A percentile compares a stretch with the other conserved stretches of the same genome.
Evolutionary conservation across 179 eudicot species (phyloP).

Genomic region (Pouteria campechiana): DNA sequence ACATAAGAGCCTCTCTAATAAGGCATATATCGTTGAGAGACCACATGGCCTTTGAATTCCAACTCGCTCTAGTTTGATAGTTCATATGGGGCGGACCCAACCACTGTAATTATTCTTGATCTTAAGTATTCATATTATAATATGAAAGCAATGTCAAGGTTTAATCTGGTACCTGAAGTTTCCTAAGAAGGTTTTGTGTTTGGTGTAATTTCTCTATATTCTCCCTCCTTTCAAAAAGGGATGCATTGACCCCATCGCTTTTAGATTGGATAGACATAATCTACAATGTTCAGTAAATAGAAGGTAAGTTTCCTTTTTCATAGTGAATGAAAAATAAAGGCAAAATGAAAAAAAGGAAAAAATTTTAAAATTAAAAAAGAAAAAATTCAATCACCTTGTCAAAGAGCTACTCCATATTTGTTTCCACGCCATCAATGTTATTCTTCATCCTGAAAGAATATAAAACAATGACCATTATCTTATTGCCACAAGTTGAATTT

Average conservation of each 20-base stretch:
- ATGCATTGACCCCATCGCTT: slow-evolving; percentile 94
- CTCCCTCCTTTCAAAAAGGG: slow-evolving; percentile 90
- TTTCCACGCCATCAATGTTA: slow-evolving; percentile 92
- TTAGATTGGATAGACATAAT: slow-evolving; percentile 90
- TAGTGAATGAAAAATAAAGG: too few relatives aligned
- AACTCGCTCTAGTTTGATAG: too few relatives aligned
- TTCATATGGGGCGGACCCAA: too few relatives aligned
- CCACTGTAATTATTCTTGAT: too few relatives aligned
- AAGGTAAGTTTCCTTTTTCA: neutral
- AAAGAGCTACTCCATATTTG: slow-evolving; percentile 95
- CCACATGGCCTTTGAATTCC: too few relatives aligned
- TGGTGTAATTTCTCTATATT: slow-evolving; percentile 95
- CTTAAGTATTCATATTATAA: too few relatives aligned
- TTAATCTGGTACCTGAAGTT: slow-evolving; percentile 75
- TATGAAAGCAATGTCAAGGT: too few relatives aligned
- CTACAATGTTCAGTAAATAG: slow-evolving; percentile 23
- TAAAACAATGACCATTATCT: slow-evolving; percentile 1
- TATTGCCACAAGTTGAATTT: too few relatives aligned
- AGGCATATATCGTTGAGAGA: too few relatives aligned
- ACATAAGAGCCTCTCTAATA: too few relatives aligned
- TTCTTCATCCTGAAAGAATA: slow-evolving; percentile 72
- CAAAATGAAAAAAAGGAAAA: too few relatives aligned
- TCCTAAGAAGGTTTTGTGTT: slow-evolving; percentile 88
- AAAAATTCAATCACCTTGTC: slow-evolving; percentile 54
- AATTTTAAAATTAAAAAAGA: slow-evolving; percentile 1